phyloP scores from a whole-genome alignment of 192 early-diverging fungal species.

The Rhizophagus prolifer region DNA sequence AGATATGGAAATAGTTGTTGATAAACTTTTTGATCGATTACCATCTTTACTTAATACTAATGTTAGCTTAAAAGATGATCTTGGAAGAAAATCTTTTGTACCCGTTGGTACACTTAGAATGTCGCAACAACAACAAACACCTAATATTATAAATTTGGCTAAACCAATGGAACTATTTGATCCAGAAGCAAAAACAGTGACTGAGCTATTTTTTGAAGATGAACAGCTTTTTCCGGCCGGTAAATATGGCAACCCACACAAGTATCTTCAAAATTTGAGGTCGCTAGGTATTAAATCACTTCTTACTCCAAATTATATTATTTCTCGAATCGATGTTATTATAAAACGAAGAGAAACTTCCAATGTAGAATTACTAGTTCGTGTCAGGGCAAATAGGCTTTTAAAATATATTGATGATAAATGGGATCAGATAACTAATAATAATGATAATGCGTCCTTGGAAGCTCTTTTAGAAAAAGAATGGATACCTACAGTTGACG shows the following conservation, averaged over 20 bases:
- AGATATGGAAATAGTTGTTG: neutral
- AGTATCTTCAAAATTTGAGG: neutral
- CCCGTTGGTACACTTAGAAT: neutral
- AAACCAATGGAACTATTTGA: neutral
- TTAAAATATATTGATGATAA: neutral
- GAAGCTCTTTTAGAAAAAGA: neutral
- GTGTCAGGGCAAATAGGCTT: neutral
- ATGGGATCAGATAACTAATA: neutral
- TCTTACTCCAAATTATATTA: neutral
- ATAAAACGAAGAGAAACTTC: neutral
- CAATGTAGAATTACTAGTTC: neutral
- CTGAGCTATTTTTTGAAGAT: neutral
- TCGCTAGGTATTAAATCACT: neutral
- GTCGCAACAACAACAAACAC: neutral
- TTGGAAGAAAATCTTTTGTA: neutral
- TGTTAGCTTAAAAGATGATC: neutral
- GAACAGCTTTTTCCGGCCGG: neutral
- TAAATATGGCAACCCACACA: neutral
- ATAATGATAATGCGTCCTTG: neutral
- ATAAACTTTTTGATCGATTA: neutral
- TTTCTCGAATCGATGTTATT: neutral
- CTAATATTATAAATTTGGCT: neutral
- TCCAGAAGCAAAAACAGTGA: neutral
- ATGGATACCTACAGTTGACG: conserved; percentile 2
- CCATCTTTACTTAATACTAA: neutral